phyloP scores from a whole-genome alignment of 805 yeast genomes.

The Wickerhamiella musiphila region DNA sequence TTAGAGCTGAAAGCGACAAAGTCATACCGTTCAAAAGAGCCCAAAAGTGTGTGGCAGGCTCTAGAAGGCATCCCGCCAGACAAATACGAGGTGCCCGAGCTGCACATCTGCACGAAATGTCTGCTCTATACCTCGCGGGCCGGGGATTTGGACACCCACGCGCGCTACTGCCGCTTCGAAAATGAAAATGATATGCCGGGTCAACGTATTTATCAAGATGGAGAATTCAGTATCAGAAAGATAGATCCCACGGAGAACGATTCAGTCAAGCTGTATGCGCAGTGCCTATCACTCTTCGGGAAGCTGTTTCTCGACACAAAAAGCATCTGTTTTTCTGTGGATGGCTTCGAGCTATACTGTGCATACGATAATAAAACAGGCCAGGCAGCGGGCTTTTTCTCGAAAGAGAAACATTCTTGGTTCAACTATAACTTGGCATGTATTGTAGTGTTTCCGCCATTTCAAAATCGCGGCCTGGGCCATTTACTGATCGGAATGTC shows the following conservation, averaged over 20 bases:
- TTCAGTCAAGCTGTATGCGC: slow-evolving; percentile 40
- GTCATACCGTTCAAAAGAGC: slow-evolving; percentile 15
- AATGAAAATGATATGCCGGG: slow-evolving; percentile 39
- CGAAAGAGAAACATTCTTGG: slow-evolving; percentile 58
- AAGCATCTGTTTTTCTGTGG: slow-evolving; percentile 67
- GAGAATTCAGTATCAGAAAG: slow-evolving; percentile 37
- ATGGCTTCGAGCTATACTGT: slow-evolving; percentile 64
- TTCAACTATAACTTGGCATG: slow-evolving; percentile 81
- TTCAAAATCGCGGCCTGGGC: slow-evolving; percentile 64
- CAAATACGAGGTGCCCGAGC: slow-evolving; percentile 11
- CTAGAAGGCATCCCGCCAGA: slow-evolving; percentile 24
- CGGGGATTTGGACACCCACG: slow-evolving; percentile 34
- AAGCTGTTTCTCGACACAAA: slow-evolving; percentile 80
- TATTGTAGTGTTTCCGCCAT: slow-evolving; percentile 82
- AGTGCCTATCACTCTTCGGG: slow-evolving; percentile 67
- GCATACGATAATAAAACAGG: slow-evolving; percentile 16
- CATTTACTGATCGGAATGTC: slow-evolving; percentile 68
- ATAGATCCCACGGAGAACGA: slow-evolving; percentile 45
- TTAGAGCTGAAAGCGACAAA: slow-evolving; percentile 18
- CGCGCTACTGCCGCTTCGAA: slow-evolving; percentile 13
- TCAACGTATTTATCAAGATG: slow-evolving; percentile 46
- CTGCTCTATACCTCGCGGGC: slow-evolving; percentile 53
- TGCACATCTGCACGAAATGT: slow-evolving; percentile 66
- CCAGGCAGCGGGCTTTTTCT: slow-evolving; percentile 75
- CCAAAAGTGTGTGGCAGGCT: slow-evolving; percentile 13